Conservation (phyloP, 106 monocot species). For the Triglochin maritima region DNA sequence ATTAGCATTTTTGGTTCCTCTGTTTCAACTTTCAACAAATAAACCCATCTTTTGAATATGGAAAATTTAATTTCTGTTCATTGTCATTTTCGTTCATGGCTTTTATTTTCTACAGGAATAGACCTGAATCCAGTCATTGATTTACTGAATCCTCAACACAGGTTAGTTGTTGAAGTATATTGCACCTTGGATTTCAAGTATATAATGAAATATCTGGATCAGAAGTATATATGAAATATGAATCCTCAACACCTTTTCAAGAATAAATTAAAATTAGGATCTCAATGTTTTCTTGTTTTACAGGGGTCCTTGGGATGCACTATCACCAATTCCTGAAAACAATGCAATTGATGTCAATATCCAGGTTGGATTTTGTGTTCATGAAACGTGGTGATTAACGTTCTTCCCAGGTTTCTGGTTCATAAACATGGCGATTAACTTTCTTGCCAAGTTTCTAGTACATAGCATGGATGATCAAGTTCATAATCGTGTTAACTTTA, state of each 20-base stretch:
- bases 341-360: conserved; percentile 79
- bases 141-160: conserved; percentile 80
- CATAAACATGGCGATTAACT: too few species aligned
- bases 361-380: conserved; percentile 32
- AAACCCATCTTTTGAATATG: background rate
- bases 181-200: background rate
- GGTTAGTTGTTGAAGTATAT: conserved; percentile 34
- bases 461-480: too few species aligned
- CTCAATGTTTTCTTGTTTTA: background rate
- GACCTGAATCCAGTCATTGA: conserved; percentile 50
- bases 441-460: too few species aligned
- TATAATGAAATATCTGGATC: background rate
- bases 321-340: conserved; percentile 87
- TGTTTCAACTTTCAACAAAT: background rate
- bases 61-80: conserved; percentile 5
- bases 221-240: background rate
- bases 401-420: too few species aligned
- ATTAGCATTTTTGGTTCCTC: background rate
- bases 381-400: too few species aligned
- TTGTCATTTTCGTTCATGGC: background rate
- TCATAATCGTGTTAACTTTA: too few species aligned
- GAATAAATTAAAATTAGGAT: background rate
- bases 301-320: conserved; percentile 91
- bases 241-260: background rate
- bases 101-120: conserved; percentile 24